Evolutionary conservation across 2,329 filamentous ascomycete genomes (phyloP), one percentile per base, ranked within the genome.

Genomic region (Alternaria incomplexa): DNA sequence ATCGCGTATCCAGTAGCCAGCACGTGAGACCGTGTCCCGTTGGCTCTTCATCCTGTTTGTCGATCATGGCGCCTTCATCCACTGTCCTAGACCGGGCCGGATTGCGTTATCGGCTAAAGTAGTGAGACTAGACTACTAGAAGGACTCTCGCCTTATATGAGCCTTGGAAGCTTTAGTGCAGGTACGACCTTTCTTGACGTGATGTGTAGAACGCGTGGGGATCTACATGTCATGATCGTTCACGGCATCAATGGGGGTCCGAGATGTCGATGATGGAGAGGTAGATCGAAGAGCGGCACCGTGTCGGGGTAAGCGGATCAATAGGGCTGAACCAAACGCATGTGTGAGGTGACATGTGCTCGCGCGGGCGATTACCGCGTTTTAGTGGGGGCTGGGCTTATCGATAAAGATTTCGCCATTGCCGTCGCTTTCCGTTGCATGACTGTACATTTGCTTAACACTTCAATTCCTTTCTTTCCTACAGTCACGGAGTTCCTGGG

Each of bases 1-100:
- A 70, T 23, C 84, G 75, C 13, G 83, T 85, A 65, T 85, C 84
- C 22, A 85, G 76, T 25, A 85, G 78, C 84, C 83, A 85, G 72
- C 82, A 83, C 40, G 79, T 82, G 54, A 84, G 68, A 12, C 65
- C 64, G 61, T 63, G 62, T 52, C 68, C 51, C 26, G 57, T 58
- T 17, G 17, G 12, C 8, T 64, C 65, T 58, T 52, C 36, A 55
- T 62, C 58, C 25, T 65, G 54, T 69, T 40, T 28, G 22, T 58
- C 44, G 26, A 71, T 73, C 47, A 62, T 68, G 45, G 36, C 58
- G 28, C 28, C 17, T 32, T 54, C 47, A 44, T 13, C 56, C n/a
- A 51, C 46, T 30, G 51, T 48, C 17, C 15, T 45, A 26, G 46
- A n/a, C 25, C 22, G 56, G 46, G 6, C 43, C 28, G 13, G 47